These are phyloP conservation scores for Hygrophoropsis aurantiaca DNA, from an alignment of 768 basidiomycete species.

Conservation along the genomic window DNA sequence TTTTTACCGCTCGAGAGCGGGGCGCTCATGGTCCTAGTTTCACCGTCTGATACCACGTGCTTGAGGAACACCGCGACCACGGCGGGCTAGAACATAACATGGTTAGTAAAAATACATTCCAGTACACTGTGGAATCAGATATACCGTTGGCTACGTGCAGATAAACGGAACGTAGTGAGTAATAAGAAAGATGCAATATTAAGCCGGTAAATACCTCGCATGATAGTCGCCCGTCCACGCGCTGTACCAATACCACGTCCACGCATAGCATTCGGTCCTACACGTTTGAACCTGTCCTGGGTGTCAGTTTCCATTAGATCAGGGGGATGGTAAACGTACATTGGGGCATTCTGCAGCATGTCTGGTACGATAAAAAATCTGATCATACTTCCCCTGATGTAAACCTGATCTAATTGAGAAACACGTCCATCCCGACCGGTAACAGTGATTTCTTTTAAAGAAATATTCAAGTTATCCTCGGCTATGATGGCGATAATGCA, in stretches of 20 bases:
- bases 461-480: slow-evolving; percentile 98
- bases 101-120: slow-evolving; percentile 9
- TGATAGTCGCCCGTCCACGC: slow-evolving; percentile 96
- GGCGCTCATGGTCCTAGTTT: slow-evolving; percentile 15
- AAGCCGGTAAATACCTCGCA: slow-evolving; percentile 72
- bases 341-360: slow-evolving; percentile 98
- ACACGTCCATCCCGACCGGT: slow-evolving; percentile 98
- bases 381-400: slow-evolving; percentile 97
- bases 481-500: slow-evolving; percentile 50
- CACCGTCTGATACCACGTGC: slow-evolving; percentile 81
- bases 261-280: slow-evolving; percentile 97
- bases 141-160: slow-evolving; percentile 70
- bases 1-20: slow-evolving; percentile 2
- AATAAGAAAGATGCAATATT: slow-evolving; percentile 7
- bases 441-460: slow-evolving; percentile 93
- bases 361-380: slow-evolving; percentile 99
- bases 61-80: slow-evolving; percentile 80
- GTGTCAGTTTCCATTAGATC: slow-evolving; percentile 5
- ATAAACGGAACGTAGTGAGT: slow-evolving; percentile 15
- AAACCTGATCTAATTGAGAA: slow-evolving; percentile 97
- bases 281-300: slow-evolving; percentile 91
- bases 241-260: slow-evolving; percentile 99
- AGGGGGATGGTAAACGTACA: slow-evolving; percentile 54
- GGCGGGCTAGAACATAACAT: slow-evolving; percentile 58
- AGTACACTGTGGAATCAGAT: slow-evolving; percentile 11